phyloP scores from a whole-genome alignment of 2,329 filamentous ascomycete species.

The Paraphoma sp. region DNA sequence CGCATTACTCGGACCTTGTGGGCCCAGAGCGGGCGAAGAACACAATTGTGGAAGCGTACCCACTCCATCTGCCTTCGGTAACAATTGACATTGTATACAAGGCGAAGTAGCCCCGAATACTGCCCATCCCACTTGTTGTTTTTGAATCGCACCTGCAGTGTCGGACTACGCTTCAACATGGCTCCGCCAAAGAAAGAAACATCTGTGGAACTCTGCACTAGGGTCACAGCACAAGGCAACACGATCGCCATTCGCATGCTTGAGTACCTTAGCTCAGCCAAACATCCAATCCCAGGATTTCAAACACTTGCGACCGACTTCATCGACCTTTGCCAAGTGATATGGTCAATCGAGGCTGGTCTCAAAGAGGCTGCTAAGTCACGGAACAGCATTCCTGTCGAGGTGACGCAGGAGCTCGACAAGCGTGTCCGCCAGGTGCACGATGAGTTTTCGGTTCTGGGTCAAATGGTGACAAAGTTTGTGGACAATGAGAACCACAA shows the following conservation, averaged over 20 bases:
- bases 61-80: conserved; percentile 5
- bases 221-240: conserved; percentile 61
- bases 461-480: conserved; percentile 67
- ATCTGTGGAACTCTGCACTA: conserved; percentile 61
- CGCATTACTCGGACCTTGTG: conserved; percentile 22
- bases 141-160: conserved; percentile 5
- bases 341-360: conserved; percentile 73
- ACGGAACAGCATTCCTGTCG: conserved; percentile 62
- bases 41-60: conserved; percentile 13
- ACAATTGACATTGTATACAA: conserved; percentile 20
- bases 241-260: conserved; percentile 59
- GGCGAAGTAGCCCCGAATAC: conserved; percentile 19
- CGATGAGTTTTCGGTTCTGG: conserved; percentile 67
- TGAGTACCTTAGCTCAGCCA: conserved; percentile 44
- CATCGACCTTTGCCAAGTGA: conserved; percentile 69
- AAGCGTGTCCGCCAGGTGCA: conserved; percentile 68
- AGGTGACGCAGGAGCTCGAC: conserved; percentile 69
- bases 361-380: conserved; percentile 55
- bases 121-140: conserved; percentile 8
- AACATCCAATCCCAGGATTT: conserved; percentile 47
- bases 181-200: conserved; percentile 47
- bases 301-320: conserved; percentile 69
- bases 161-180: conserved; percentile 22
- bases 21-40: conserved; percentile 26
- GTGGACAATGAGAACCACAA: conserved; percentile 67